Evolutionary conservation across 2,329 filamentous ascomycete genomes (phyloP).

Genomic region (Myriosclerotinia scirpicola): DNA sequence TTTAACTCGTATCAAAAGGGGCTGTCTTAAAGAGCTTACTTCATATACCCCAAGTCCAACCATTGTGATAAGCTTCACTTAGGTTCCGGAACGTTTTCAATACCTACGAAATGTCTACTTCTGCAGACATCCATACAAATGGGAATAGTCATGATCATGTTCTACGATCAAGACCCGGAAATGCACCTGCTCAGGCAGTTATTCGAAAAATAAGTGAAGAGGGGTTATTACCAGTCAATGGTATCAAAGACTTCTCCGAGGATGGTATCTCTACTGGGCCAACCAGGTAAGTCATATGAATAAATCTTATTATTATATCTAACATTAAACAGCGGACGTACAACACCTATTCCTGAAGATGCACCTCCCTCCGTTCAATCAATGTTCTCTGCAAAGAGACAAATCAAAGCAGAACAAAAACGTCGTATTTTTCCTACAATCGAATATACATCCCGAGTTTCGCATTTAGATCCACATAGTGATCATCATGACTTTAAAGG

Average conservation of each 20-base stretch:
- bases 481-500: constrained; percentile 94
- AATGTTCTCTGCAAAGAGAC: constrained; percentile 80
- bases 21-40: constrained; percentile 9
- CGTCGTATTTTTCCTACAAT: constrained; percentile 89
- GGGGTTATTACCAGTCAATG: constrained; percentile 27
- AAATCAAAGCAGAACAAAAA: constrained; percentile 76
- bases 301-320: constrained; percentile 4
- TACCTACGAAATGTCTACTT: constrained; percentile 37
- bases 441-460: constrained; percentile 85
- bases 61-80: constrained; percentile 6
- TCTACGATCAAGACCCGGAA: constrained; percentile 38
- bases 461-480: constrained; percentile 90
- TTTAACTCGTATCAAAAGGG: constrained; percentile 20
- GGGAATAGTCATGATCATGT: constrained; percentile 38
- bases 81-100: not conserved
- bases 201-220: constrained; percentile 35
- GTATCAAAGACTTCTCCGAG: constrained; percentile 25
- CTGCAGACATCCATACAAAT: constrained; percentile 34
- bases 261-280: constrained; percentile 32
- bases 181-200: constrained; percentile 35
- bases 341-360: constrained; percentile 82
- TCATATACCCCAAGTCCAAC: not conserved
- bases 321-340: constrained; percentile 62
- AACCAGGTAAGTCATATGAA: constrained; percentile 1
- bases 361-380: constrained; percentile 90